phyloP scores from a whole-genome alignment of 1,139 yeast genomes.

The Debaryomyces subglobosus region DNA sequence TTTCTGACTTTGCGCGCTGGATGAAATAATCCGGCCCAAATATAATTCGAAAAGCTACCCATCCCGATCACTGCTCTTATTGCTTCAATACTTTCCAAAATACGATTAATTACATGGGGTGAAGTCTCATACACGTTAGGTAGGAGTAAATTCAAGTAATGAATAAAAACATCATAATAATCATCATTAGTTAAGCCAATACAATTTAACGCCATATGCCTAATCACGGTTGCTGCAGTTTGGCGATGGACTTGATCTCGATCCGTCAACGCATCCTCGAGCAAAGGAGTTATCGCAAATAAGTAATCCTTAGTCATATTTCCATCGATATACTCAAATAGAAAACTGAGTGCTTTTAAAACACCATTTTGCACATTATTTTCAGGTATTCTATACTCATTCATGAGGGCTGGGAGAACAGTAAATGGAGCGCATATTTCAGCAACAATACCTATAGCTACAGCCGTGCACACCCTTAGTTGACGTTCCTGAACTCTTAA shows the following conservation, averaged over 20 bases:
- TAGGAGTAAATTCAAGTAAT: conserved; percentile 70
- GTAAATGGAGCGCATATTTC: conserved; percentile 93
- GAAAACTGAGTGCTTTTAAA: conserved; percentile 85
- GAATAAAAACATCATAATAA: conserved; percentile 62
- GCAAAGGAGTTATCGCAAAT: conserved; percentile 75
- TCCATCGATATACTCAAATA: conserved; percentile 91
- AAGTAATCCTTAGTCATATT: conserved; percentile 76
- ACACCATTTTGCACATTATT: conserved; percentile 96
- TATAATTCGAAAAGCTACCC: conserved; percentile 73
- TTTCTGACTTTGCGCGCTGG: conserved; percentile 87
- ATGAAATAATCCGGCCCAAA: conserved; percentile 90
- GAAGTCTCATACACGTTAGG: conserved; percentile 93
- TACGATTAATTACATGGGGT: conserved; percentile 87
- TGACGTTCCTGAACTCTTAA: conserved; percentile 94
- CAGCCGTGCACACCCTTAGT: conserved; percentile 94
- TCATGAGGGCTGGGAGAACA: conserved; percentile 94
- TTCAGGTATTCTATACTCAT: conserved; percentile 92
- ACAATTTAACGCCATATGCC: conserved; percentile 80
- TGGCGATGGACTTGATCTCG: conserved; percentile 93
- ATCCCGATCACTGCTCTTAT: conserved; percentile 74
- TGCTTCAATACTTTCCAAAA: conserved; percentile 80
- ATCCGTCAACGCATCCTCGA: conserved; percentile 91
- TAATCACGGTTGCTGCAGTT: conserved; percentile 88
- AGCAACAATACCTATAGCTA: conserved; percentile 96
- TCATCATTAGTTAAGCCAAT: conserved; percentile 76